A percentile compares a stretch with the other conserved stretches of the same genome.
phyloP scores from a whole-genome alignment of 1,139 yeast species.

The Suhomyces guaymorum region DNA sequence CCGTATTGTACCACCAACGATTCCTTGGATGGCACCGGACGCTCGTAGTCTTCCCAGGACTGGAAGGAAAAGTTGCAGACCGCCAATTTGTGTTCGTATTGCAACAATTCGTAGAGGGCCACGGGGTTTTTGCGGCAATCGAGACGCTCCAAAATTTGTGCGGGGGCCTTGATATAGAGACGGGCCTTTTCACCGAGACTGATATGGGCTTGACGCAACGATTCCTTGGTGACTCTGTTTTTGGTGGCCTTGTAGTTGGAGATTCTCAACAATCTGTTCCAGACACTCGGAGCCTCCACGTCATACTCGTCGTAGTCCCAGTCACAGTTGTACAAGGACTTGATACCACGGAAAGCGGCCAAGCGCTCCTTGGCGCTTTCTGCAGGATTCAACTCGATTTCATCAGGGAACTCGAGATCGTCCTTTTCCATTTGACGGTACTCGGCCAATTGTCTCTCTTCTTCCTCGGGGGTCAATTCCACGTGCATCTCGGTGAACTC shows the following conservation, averaged over 20 bases:
- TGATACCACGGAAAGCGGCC: conserved; percentile 80
- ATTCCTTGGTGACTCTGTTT: conserved; percentile 66
- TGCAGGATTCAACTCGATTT: conserved; percentile 76
- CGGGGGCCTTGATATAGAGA: conserved; percentile 64
- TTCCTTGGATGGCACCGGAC: conserved; percentile 81
- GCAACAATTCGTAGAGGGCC: conserved; percentile 69
- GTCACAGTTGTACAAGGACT: conserved; percentile 72
- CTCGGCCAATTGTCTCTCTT: conserved; percentile 69
- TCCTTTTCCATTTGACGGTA: conserved; percentile 74
- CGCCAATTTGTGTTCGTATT: conserved; percentile 84
- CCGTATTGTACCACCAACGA: conserved; percentile 87
- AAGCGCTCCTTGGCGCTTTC: conserved; percentile 77
- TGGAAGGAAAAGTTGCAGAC: conserved; percentile 80
- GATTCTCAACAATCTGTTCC: conserved; percentile 74
- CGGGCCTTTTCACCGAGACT: conserved; percentile 66
- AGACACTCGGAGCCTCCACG: conserved; percentile 70
- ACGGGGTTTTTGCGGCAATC: conserved; percentile 51
- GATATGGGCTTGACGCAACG: conserved; percentile 57
- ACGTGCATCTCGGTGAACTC: conserved; percentile 65
- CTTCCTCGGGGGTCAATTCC: conserved; percentile 81
- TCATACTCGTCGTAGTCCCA: conserved; percentile 91
- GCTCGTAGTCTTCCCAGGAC: conserved; percentile 85
- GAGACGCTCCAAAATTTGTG: conserved; percentile 44
- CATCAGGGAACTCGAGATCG: conserved; percentile 94
- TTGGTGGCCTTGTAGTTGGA: conserved; percentile 77